These are phyloP conservation scores for Calonectria crousiana DNA, from an alignment of 2,329 filamentous ascomycete species.

Conservation along the genomic window DNA sequence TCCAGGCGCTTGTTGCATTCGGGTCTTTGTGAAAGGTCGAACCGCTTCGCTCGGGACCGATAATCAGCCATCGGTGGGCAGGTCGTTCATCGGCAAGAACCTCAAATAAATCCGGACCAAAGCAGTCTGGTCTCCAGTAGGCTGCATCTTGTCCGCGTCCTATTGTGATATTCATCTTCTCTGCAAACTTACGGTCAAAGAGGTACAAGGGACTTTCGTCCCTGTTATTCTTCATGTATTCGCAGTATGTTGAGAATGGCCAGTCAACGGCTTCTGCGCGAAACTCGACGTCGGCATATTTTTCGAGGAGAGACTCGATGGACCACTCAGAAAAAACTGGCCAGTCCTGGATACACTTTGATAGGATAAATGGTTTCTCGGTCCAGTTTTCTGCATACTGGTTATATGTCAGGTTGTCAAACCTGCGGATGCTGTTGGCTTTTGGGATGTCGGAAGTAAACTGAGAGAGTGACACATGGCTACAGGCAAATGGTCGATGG, in stretches of 20 bases:
- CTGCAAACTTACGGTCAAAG: slow-evolving; percentile 87
- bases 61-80: slow-evolving; percentile 91
- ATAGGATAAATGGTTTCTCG: slow-evolving; percentile 87
- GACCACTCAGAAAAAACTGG: slow-evolving; percentile 82
- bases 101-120: slow-evolving; percentile 87
- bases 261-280: slow-evolving; percentile 95
- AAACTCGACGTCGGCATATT: slow-evolving; percentile 77
- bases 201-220: slow-evolving; percentile 95
- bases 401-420: slow-evolving; percentile 75
- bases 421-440: slow-evolving; percentile 78
- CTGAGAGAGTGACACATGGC: slow-evolving; percentile 75
- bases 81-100: slow-evolving; percentile 83
- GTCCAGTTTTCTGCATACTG: slow-evolving; percentile 85
- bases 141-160: slow-evolving; percentile 63
- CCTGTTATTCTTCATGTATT: slow-evolving; percentile 82
- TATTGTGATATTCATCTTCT: slow-evolving; percentile 83
- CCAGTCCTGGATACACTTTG: slow-evolving; percentile 84
- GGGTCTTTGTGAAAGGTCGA: slow-evolving; percentile 94
- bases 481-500: slow-evolving; percentile 91
- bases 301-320: slow-evolving; percentile 72
- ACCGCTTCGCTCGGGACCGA: slow-evolving; percentile 87
- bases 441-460: slow-evolving; percentile 79
- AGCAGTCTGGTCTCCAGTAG: slow-evolving; percentile 87
- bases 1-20: slow-evolving; percentile 86
- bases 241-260: slow-evolving; percentile 82